These are phyloP conservation scores for Suillus occidentalis DNA, from an alignment of 768 basidiomycete species.

Conservation along the genomic window DNA sequence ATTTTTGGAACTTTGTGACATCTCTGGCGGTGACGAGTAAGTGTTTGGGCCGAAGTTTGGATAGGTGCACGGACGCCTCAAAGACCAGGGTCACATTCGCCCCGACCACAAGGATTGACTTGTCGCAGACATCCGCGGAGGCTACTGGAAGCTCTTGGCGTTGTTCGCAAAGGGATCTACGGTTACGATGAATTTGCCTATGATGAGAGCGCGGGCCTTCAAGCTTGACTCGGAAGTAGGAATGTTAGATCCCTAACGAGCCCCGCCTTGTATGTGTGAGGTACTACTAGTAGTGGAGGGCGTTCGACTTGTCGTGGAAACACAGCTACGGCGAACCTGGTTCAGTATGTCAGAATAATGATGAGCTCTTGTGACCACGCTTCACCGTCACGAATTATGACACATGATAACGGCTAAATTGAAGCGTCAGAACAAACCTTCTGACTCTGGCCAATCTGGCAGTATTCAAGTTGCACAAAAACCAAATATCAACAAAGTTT, in stretches of 20 bases:
- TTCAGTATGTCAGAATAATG: neutral
- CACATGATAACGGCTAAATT: no score
- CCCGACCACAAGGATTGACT: constrained; percentile 48
- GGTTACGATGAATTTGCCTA: constrained; percentile 15
- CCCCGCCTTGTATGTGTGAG: neutral
- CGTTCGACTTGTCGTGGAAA: neutral
- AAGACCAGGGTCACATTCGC: constrained; percentile 46
- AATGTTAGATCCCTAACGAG: no score
- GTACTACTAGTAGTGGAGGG: neutral
- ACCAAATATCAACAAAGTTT: neutral
- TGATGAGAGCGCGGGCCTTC: neutral
- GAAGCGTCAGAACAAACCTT: no score
- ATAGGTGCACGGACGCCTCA: constrained; percentile 32
- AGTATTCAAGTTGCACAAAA: neutral
- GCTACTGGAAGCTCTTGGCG: constrained; percentile 13
- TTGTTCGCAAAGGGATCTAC: constrained; percentile 28
- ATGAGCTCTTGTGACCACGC: neutral
- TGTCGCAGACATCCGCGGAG: constrained; percentile 39
- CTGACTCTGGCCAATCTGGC: no score
- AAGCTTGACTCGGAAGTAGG: neutral
- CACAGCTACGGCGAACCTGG: neutral
- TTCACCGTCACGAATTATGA: neutral
- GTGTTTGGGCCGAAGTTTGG: constrained; percentile 29
- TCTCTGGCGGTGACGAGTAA: constrained; percentile 36
- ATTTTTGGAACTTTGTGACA: constrained; percentile 26